Evolutionary conservation across 805 yeast species (phyloP).

Genomic region (Candida awuae): DNA sequence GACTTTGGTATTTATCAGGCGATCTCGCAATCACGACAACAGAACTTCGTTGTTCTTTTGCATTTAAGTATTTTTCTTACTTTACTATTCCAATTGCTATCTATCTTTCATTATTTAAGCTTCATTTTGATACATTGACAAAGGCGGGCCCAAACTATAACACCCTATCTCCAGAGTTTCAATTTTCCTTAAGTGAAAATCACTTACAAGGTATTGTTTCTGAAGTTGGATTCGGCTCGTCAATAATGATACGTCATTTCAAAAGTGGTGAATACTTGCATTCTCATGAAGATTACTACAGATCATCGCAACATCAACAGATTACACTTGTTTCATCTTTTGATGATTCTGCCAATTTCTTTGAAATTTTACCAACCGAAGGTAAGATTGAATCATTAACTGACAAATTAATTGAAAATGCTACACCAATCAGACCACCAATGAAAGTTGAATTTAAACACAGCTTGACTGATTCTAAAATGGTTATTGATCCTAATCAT

Average conservation of each 20-base stretch:
- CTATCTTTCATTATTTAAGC: conserved; percentile 48
- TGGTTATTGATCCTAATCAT: conserved; percentile 53
- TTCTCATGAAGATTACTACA: conserved; percentile 57
- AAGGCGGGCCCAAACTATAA: conserved; percentile 54
- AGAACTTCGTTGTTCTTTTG: conserved; percentile 34
- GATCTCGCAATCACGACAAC: conserved; percentile 46
- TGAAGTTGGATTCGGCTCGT: conserved; percentile 66
- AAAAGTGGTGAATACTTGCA: conserved; percentile 75
- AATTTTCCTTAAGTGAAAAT: conserved; percentile 44
- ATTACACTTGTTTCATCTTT: conserved; percentile 63
- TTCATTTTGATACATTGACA: conserved; percentile 45
- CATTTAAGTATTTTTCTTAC: conserved; percentile 34
- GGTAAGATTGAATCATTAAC: conserved; percentile 33
- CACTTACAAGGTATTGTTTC: conserved; percentile 39
- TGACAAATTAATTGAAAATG: conserved; percentile 27
- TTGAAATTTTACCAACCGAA: conserved; percentile 52
- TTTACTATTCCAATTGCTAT: conserved; percentile 48
- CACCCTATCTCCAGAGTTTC: conserved; percentile 59
- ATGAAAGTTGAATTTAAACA: conserved; percentile 64
- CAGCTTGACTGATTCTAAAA: conserved; percentile 52
- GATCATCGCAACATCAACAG: conserved; percentile 57
- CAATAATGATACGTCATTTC: conserved; percentile 62
- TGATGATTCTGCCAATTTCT: conserved; percentile 57
- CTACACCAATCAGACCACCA: conserved; percentile 35
- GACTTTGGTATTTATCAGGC: conserved; percentile 63